Conservation (phyloP, 2,329 filamentous ascomycete species). For the Gyromitra esculenta region DNA sequence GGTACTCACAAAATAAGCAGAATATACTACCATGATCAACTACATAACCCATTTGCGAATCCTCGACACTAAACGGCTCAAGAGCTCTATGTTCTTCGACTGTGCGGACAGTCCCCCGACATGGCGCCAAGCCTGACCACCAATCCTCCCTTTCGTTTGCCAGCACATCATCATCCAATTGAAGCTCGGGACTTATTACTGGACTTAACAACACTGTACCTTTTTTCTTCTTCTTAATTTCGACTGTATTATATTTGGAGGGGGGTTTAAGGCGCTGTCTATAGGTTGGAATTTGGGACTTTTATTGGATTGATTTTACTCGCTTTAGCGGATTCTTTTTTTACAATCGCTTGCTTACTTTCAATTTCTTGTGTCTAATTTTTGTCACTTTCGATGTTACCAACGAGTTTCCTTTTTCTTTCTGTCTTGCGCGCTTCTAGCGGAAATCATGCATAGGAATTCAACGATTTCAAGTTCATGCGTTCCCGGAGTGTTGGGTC, state of each 20-base stretch:
- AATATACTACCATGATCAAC: conserved; percentile 41
- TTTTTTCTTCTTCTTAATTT: conserved; percentile 26
- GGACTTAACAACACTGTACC: conserved; percentile 8
- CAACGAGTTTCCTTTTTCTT: conserved; percentile 12
- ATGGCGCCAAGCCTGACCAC: neutral
- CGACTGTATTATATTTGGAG: conserved; percentile 33
- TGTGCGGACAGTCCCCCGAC: neutral
- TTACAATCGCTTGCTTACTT: conserved; percentile 4
- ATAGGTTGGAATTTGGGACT: conserved; percentile 2
- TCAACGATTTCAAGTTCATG: neutral
- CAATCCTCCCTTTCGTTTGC: neutral
- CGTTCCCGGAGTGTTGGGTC: neutral
- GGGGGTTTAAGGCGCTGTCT: conserved; percentile 30
- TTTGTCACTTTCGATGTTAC: neutral
- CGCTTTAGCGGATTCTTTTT: conserved; percentile 23
- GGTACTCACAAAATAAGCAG: neutral
- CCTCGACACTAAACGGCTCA: conserved; percentile 9
- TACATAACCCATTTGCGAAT: conserved; percentile 28
- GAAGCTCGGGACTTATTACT: conserved; percentile 1
- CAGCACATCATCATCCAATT: neutral
- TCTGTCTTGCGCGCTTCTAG: neutral
- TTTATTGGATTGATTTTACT: conserved; percentile 13
- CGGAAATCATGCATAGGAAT: conserved; percentile 2
- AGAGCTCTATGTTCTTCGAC: neutral
- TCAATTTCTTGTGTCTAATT: conserved; percentile 1